Percentiles rank a stretch among this genome's conserved stretches.
Evolutionary conservation across 176 grass and related monocot genomes (phyloP).

Genomic region (Rhynchospora breviuscula): DNA sequence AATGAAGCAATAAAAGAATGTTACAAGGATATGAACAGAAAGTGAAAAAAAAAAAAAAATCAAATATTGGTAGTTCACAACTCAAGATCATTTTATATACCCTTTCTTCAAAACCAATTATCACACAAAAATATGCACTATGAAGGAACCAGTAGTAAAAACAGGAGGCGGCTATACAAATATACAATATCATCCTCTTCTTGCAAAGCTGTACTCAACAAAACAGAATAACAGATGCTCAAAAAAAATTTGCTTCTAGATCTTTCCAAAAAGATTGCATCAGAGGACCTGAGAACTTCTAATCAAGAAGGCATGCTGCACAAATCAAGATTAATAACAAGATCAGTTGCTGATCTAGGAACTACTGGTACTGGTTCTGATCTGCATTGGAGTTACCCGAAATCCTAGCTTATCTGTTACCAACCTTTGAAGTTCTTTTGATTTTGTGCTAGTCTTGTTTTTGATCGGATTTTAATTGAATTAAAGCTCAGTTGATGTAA

Average conservation of each 20-base stretch:
- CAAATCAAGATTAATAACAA: background rate
- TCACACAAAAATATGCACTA: background rate
- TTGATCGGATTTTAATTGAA: background rate
- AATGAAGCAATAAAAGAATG: background rate
- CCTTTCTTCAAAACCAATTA: slow-evolving; percentile 9
- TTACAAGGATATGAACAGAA: background rate
- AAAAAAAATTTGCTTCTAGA: background rate
- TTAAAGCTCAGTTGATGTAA: background rate
- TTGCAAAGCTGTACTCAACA: background rate
- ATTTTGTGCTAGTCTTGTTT: background rate
- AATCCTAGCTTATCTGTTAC: background rate
- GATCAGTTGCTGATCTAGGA: background rate
- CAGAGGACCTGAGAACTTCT: background rate
- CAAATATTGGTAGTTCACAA: background rate
- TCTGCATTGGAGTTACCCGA: background rate
- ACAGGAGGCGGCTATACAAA: slow-evolving; percentile 7
- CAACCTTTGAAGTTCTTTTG: background rate
- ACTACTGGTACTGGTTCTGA: background rate
- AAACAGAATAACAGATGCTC: background rate
- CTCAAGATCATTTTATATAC: background rate
- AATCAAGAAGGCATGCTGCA: background rate
- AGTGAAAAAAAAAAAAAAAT: background rate
- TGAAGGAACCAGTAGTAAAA: background rate
- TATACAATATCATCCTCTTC: slow-evolving; percentile 14
- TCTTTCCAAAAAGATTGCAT: background rate